phyloP scores from a whole-genome alignment of 176 grass and related monocot genomes.

The Tillandsia fasciculata region DNA sequence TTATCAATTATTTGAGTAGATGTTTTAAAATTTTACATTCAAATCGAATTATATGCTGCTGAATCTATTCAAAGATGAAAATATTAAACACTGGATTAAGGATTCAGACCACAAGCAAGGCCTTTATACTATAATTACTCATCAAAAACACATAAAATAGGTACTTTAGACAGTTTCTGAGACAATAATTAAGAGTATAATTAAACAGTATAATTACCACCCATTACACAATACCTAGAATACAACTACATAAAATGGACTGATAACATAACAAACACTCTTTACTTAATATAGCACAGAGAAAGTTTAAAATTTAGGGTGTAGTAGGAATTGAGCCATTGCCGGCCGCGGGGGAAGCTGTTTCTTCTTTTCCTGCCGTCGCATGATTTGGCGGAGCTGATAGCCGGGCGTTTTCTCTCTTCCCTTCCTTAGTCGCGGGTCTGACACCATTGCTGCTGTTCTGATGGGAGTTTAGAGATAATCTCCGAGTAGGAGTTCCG shows the following conservation, averaged over 20 bases:
- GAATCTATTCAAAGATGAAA: too few relatives aligned
- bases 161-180: too few relatives aligned
- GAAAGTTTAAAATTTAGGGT: conserved; percentile 44
- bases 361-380: conserved; percentile 37
- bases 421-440: conserved; percentile 59
- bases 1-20: too few relatives aligned
- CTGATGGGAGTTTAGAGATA: conserved; percentile 56
- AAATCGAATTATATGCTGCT: too few relatives aligned
- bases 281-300: conserved; percentile 45
- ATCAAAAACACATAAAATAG: too few relatives aligned
- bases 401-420: conserved; percentile 32
- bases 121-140: too few relatives aligned
- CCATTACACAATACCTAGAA: neutral
- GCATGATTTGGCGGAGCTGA: conserved; percentile 31
- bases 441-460: conserved; percentile 36
- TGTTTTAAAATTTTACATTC: too few relatives aligned
- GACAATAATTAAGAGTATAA: too few relatives aligned
- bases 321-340: conserved; percentile 37
- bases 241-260: neutral
- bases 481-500: conserved; percentile 55
- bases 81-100: too few relatives aligned
- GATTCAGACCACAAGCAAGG: too few relatives aligned
- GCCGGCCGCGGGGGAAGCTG: conserved; percentile 30
- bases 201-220: neutral
- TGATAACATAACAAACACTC: neutral